Percentiles rank a stretch among this genome's conserved stretches.
Conservation (phyloP, 2,329 filamentous ascomycete genomes). For the Clathrospora elynae region DNA sequence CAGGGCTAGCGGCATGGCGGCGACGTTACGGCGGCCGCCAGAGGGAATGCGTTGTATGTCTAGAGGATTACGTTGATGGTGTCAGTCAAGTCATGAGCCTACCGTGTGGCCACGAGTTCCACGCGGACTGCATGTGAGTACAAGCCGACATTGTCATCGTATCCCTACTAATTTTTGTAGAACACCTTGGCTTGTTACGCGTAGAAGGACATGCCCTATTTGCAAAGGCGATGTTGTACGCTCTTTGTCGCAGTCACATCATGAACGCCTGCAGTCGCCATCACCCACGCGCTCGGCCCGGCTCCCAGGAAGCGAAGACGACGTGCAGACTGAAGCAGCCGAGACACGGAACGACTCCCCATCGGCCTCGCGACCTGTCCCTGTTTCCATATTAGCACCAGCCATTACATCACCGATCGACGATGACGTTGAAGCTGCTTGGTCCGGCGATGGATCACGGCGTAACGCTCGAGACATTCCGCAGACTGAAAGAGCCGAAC, state of each 20-base stretch:
- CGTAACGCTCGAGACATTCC: constrained; percentile 29
- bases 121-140: constrained; percentile 96
- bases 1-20: constrained; percentile 58
- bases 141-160: neutral
- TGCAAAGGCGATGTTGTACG: constrained; percentile 96
- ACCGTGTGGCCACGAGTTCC: constrained; percentile 97
- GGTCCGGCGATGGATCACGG: constrained; percentile 51
- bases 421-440: constrained; percentile 44
- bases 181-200: constrained; percentile 94
- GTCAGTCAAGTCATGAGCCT: constrained; percentile 95
- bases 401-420: constrained; percentile 10
- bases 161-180: constrained; percentile 54
- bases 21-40: constrained; percentile 67
- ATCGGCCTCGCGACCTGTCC: constrained; percentile 57
- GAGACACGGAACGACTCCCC: constrained; percentile 55
- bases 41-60: constrained; percentile 91
- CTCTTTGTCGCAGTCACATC: constrained; percentile 43
- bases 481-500: constrained; percentile 16
- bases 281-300: constrained; percentile 25
- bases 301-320: constrained; percentile 45
- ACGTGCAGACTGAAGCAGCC: constrained; percentile 53
- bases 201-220: constrained; percentile 95
- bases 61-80: constrained; percentile 95
- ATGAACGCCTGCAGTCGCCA: constrained; percentile 32
- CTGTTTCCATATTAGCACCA: constrained; percentile 29